These are phyloP conservation scores for Astrocystis sublimbata DNA, from an alignment of 495 filamentous ascomycete genomes.

Conservation along the genomic window DNA sequence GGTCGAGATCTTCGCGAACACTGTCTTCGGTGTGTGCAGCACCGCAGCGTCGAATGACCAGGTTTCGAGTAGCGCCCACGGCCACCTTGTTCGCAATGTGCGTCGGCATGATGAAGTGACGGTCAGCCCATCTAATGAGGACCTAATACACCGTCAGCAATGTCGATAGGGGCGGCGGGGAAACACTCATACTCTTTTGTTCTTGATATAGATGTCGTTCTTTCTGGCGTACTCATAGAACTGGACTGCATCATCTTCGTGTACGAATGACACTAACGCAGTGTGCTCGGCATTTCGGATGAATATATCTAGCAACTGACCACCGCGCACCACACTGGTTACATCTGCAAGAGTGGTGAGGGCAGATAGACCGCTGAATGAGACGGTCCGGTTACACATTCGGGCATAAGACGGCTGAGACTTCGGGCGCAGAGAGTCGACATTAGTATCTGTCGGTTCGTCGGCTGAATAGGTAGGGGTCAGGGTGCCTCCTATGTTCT, in stretches of 20 bases:
- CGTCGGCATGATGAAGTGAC: conserved; percentile 67
- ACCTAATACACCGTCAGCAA: conserved; percentile 20
- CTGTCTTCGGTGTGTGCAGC: conserved; percentile 60
- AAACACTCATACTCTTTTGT: conserved; percentile 57
- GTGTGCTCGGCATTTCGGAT: conserved; percentile 60
- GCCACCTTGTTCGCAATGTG: conserved; percentile 68
- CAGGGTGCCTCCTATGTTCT: conserved; percentile 21
- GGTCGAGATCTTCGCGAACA: conserved; percentile 75
- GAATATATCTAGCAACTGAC: conserved; percentile 68
- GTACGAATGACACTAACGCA: conserved; percentile 71
- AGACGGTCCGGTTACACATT: conserved; percentile 62
- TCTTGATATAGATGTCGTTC: conserved; percentile 68
- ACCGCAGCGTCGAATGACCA: conserved; percentile 62
- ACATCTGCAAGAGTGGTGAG: conserved; percentile 66
- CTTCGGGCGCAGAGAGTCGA: conserved; percentile 11
- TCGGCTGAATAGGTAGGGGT: conserved; percentile 24
- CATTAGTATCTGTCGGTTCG: conserved; percentile 1
- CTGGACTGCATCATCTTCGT: conserved; percentile 59
- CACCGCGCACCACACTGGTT: conserved; percentile 65
- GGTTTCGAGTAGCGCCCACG: conserved; percentile 75
- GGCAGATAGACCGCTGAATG: conserved; percentile 64
- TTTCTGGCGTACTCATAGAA: conserved; percentile 67
- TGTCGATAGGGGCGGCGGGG: not conserved
- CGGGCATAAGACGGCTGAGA: conserved; percentile 32
- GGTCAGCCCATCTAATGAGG: conserved; percentile 42